Conservation (phyloP, 768 basidiomycete genomes). For the Boletus pseudo-olivaceus region DNA sequence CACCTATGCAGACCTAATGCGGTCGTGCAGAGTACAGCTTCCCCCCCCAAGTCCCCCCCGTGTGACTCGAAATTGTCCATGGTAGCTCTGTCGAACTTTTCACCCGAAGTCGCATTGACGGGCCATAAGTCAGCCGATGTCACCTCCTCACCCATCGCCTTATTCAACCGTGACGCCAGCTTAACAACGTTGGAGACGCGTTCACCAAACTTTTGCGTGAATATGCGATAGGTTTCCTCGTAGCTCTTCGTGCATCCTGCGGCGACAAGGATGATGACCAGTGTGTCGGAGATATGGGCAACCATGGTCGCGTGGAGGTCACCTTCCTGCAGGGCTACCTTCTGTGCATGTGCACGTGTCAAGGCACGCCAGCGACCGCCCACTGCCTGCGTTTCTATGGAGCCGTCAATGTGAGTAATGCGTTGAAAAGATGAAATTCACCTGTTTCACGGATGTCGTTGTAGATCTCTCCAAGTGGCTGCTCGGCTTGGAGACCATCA, state of each 20-base stretch:
- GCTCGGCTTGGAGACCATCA: constrained; percentile 29
- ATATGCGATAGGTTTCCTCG: constrained; percentile 29
- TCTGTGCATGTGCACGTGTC: constrained; percentile 45
- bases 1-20: constrained; percentile 48
- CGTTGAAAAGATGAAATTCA: constrained; percentile 13
- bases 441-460: constrained; percentile 42
- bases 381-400: constrained; percentile 46
- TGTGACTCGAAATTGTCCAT: constrained; percentile 47
- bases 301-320: constrained; percentile 37
- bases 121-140: constrained; percentile 56
- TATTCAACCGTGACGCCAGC: constrained; percentile 33
- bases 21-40: constrained; percentile 50
- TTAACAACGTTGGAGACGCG: constrained; percentile 34
- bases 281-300: constrained; percentile 42
- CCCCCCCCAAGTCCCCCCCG: constrained; percentile 9
- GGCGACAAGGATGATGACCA: constrained; percentile 40
- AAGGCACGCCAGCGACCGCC: constrained; percentile 56
- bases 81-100: constrained; percentile 34
- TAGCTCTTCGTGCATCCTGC: constrained; percentile 37
- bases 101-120: constrained; percentile 42
- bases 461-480: constrained; percentile 34
- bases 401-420: not conserved
- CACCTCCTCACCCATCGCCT: constrained; percentile 56
- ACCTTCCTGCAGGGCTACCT: constrained; percentile 29
- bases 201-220: constrained; percentile 35